Evolutionary conservation across 768 basidiomycete genomes (phyloP).

Genomic region (Amanita pallidorosea): DNA sequence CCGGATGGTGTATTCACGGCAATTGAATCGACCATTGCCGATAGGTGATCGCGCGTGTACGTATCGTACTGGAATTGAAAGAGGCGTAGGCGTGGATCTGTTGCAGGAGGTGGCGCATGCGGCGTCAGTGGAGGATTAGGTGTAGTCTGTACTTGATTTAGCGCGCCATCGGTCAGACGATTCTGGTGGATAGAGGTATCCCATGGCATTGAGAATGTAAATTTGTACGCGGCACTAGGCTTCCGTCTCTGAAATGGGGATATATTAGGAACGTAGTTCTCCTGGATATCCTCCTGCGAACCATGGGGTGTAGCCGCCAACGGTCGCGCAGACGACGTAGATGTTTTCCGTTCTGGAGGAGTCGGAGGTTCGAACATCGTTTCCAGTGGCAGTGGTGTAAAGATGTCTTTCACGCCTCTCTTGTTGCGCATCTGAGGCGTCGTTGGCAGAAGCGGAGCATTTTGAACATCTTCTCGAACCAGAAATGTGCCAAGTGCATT

Average conservation of each 20-base stretch:
- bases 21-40: conserved; percentile 90
- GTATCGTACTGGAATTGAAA: conserved; percentile 97
- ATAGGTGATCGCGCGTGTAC: conserved; percentile 88
- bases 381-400: conserved; percentile 80
- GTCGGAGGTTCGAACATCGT: conserved; percentile 93
- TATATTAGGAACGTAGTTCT: conserved; percentile 41
- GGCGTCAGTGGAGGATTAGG: conserved; percentile 29
- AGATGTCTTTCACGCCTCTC: conserved; percentile 68
- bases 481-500: conserved; percentile 59
- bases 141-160: conserved; percentile 55
- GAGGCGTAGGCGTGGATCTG: conserved; percentile 70
- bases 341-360: conserved; percentile 37
- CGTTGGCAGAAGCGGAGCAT: conserved; percentile 46
- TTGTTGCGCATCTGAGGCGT: conserved; percentile 48
- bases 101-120: conserved; percentile 24
- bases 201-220: conserved; percentile 65
- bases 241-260: conserved; percentile 34
- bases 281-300: conserved; percentile 32
- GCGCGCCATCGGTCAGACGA: conserved; percentile 10
- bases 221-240: conserved; percentile 44
- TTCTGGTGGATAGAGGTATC: conserved; percentile 18
- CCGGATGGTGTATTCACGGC: conserved; percentile 69
- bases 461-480: conserved; percentile 56
- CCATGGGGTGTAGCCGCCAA: conserved; percentile 6
- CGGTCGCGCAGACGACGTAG: conserved; percentile 4